These are phyloP conservation scores for Fusarium proliferatum DNA, from an alignment of 2,329 filamentous ascomycete genomes.

Conservation along the genomic window DNA sequence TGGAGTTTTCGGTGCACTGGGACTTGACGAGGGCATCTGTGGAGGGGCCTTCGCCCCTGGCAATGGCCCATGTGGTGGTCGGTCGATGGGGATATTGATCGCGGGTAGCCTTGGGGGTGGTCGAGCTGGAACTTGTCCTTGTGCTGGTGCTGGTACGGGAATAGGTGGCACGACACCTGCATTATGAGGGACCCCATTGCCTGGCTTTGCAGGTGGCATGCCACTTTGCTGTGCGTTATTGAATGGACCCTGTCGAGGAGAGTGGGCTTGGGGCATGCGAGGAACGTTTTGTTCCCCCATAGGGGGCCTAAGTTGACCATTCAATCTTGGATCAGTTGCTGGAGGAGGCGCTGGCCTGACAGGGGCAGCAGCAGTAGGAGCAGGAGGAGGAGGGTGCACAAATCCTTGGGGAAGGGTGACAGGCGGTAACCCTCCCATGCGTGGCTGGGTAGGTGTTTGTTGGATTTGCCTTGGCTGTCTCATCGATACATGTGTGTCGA, in stretches of 20 bases:
- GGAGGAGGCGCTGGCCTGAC: background rate
- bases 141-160: background rate
- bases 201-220: background rate
- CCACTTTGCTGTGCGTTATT: background rate
- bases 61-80: background rate
- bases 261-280: background rate
- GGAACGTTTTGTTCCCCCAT: background rate
- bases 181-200: background rate
- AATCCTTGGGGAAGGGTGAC: background rate
- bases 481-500: conserved; percentile 36
- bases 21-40: background rate
- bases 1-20: background rate
- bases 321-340: conserved; percentile 2
- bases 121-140: background rate
- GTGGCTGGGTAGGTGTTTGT: background rate
- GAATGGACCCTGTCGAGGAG: background rate
- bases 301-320: background rate
- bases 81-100: conserved; percentile 3
- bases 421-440: conserved; percentile 1
- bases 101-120: conserved; percentile 3
- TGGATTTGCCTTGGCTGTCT: conserved; percentile 5
- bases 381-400: background rate
- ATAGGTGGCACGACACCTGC: background rate
- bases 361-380: background rate
- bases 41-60: background rate